Percentiles rank a stretch among this genome's conserved stretches.
Evolutionary conservation across 768 basidiomycete genomes (phyloP).

Genomic region (Pulveroboletus ravenelii): DNA sequence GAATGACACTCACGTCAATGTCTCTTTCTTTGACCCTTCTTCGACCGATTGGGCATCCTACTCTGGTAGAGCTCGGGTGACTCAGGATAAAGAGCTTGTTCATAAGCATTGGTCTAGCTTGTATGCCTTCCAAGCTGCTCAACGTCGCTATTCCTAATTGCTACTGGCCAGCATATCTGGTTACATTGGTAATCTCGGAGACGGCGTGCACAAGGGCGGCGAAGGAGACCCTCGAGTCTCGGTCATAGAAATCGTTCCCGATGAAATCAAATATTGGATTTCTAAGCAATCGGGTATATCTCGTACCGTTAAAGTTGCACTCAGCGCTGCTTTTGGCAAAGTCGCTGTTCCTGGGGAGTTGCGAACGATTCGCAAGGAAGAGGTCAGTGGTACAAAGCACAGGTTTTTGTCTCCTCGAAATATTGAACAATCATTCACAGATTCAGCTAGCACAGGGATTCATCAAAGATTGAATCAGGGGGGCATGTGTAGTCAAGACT

Average conservation of each 20-base stretch:
- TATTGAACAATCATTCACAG: slow-evolving; percentile 6
- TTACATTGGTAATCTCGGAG: slow-evolving; percentile 85
- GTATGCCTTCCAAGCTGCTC: slow-evolving; percentile 29
- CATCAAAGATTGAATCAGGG: slow-evolving; percentile 8
- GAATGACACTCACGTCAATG: slow-evolving; percentile 74
- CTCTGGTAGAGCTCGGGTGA: slow-evolving; percentile 65
- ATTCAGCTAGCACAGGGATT: slow-evolving; percentile 15
- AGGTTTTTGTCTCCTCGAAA: background rate
- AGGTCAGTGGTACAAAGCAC: slow-evolving; percentile 48
- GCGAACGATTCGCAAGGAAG: slow-evolving; percentile 64
- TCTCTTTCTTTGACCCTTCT: slow-evolving; percentile 65
- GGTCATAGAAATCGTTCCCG: slow-evolving; percentile 72
- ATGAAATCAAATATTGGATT: slow-evolving; percentile 80
- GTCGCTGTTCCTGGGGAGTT: slow-evolving; percentile 70
- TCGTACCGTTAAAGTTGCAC: slow-evolving; percentile 55
- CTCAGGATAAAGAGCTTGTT: slow-evolving; percentile 57
- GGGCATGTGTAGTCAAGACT: background rate
- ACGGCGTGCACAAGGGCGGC: slow-evolving; percentile 81
- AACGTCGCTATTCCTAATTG: background rate
- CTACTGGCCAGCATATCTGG: slow-evolving; percentile 46
- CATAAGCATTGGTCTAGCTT: slow-evolving; percentile 58
- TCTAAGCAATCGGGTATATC: slow-evolving; percentile 56
- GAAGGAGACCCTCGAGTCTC: slow-evolving; percentile 73
- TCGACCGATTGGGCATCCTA: slow-evolving; percentile 80
- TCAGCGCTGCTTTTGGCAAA: slow-evolving; percentile 57